Base-by-base conservation (phyloP, 2,329 filamentous ascomycete species). In the Epichloe coenophiala region DNA sequence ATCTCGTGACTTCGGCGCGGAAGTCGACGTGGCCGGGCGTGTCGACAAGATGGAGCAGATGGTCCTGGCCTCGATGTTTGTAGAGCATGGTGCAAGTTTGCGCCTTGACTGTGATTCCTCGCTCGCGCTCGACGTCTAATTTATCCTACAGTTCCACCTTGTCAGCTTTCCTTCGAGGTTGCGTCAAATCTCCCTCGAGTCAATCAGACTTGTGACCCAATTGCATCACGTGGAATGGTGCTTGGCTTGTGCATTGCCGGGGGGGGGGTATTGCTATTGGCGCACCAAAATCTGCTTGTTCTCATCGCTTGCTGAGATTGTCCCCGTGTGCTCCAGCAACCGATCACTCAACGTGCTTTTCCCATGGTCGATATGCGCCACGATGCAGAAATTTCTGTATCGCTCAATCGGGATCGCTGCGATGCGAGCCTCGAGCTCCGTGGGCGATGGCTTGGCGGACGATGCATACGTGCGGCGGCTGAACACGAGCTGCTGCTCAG, bases 61-160 rank as follows among this genome's bases (percentile, higher is more conserved):
- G 97, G 66, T 98, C 93, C 35, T 85, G 72, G 15, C 86, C 90
- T 17, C 84, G 73, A 69, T 95, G 75, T 31, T 85, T 88, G 72
- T 96, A 95, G 48, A 98, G 78, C 93, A 98, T 98, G 51, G 85
- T 93, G 69, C 93, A 97, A 51, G 93, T 97, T 72, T 98, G 93
- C 50, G 93, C 93, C 73, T 98, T 98, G 65, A 98, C 93, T 0
- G 93, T 98, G 65, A 98, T 98, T 54, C 93, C 93, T 39, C 93
- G 81, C 68, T 97, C 89, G 21, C 53, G 50, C 31, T 54, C 53
- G 9, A 54, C 53, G n/a, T 54, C 53, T 37, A 98, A 79, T 66
- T 95, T 96, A 69, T 98, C 93, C 69, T 72, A 50, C 35, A 33
- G 12, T 45, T 12, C 4, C 13, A 15, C 19, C 49, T 40, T 37